Evolutionary conservation across 106 monocot genomes (phyloP), one percentile per base, ranked within the genome.

Genomic region (Triglochin maritima): DNA sequence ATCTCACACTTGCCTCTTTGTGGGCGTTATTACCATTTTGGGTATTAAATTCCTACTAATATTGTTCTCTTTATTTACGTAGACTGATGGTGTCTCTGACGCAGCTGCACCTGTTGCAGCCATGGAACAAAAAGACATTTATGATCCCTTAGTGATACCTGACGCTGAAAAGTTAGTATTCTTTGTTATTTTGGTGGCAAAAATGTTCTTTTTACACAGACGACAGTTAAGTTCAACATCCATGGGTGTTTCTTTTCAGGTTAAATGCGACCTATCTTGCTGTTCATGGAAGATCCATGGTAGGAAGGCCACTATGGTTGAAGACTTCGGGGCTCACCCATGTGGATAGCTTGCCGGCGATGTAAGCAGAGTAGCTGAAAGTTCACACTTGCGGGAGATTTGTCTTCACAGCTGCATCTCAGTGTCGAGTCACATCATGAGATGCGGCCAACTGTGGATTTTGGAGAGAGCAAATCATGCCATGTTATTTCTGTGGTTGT

Each of bases 221-320:
- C 64, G 14, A 17, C 50, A 71, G 61, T 3, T 3, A 13, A 9
- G 16, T 55, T 46, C 4, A 51, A 50, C 43, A 45, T 45, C 8
- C 11, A 48, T 16, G 17, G 14, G 9, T 64, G 8, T 11, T 7
- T 16, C 16, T 63, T 66, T 62, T 53, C 66, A 95, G 95, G 87
- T 86, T 98, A 61, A 98, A 98, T 72, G 67, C 85, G 8, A 60
- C 70, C 57, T 98, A 98, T 65, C 70, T 88, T 55, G 77, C 91
- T 46, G 82, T 98, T 47, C 91, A 98, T 79, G 91, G 80, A 15
- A 86, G 76, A 47, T 68, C 84, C 45, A 81, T 88, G 76, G 42
- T 91, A 44, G 96, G 96, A 54, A 77, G 90, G 59, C 71, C 88
- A 60, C 55, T 98, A 48, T 98, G 96, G 96, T 62, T 98, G 79